Percentiles rank a stretch among this genome's conserved stretches.
Conservation (phyloP, 371 early-diverging fungal genomes). For the Saksenaea oblongispora region DNA sequence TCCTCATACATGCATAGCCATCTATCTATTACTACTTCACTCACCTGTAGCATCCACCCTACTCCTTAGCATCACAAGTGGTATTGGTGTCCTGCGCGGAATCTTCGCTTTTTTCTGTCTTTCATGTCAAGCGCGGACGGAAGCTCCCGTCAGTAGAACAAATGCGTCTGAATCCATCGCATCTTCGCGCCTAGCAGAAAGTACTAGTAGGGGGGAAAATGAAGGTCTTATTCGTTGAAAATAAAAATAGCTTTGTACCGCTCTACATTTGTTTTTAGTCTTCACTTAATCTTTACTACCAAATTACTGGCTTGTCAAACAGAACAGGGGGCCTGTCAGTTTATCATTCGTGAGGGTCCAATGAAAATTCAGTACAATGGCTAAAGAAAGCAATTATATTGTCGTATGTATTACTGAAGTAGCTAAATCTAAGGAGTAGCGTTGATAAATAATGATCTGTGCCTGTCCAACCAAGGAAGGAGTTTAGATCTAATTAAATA, state of each 20-base stretch:
- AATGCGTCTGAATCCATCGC: not conserved
- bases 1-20: constrained; percentile 9
- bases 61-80: constrained; percentile 9
- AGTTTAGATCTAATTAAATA: too few species aligned
- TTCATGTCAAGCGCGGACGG: not conserved
- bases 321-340: too few species aligned
- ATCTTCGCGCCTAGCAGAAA: not conserved
- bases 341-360: too few species aligned
- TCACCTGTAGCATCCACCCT: constrained; percentile 13
- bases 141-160: not conserved
- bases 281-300: not conserved
- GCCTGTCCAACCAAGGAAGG: too few species aligned
- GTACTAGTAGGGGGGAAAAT: not conserved
- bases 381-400: too few species aligned
- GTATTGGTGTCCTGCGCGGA: constrained; percentile 6
- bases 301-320: not conserved
- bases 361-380: too few species aligned
- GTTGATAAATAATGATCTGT: too few species aligned
- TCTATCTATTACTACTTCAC: constrained; percentile 12
- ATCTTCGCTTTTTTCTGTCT: not conserved
- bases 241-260: not conserved
- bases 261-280: not conserved
- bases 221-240: not conserved
- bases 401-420: too few species aligned
- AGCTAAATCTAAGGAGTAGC: too few species aligned